Percentiles rank a stretch among this genome's conserved stretches.
These are phyloP conservation scores for Sisymbrium altissimum DNA, from an alignment of 345 rosid species.

Conservation along the genomic window DNA sequence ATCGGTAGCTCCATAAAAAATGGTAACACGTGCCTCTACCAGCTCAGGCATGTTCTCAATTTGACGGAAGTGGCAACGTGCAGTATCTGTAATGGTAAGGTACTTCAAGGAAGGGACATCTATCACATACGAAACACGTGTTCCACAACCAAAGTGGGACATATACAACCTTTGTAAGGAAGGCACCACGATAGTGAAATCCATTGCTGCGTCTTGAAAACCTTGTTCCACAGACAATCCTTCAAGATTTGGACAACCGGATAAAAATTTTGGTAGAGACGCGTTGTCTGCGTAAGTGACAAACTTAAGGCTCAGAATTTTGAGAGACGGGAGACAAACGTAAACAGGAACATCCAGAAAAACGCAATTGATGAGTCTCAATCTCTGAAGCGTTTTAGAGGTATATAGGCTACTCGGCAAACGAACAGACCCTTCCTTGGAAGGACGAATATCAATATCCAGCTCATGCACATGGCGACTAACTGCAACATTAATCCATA, in stretches of 20 bases:
- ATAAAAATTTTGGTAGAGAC: background rate
- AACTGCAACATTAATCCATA: constrained; percentile 15
- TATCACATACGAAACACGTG: background rate
- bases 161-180: background rate
- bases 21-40: background rate
- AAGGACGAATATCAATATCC: background rate
- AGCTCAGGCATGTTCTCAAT: constrained; percentile 8
- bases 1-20: background rate
- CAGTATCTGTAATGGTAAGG: background rate
- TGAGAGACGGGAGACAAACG: constrained; percentile 14
- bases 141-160: background rate
- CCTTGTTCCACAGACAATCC: background rate
- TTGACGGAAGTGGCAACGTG: background rate
- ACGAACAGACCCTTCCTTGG: background rate
- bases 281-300: background rate
- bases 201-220: background rate
- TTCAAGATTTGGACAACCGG: constrained; percentile 14
- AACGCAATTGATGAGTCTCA: background rate
- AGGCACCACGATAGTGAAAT: background rate
- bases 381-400: background rate
- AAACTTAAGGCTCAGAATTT: background rate
- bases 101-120: background rate
- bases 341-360: background rate
- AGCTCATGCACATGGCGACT: background rate
- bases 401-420: constrained; percentile 8